Evolutionary conservation across 352 stramenopile species (phyloP).

Genomic region (Pythium dissotocum): DNA sequence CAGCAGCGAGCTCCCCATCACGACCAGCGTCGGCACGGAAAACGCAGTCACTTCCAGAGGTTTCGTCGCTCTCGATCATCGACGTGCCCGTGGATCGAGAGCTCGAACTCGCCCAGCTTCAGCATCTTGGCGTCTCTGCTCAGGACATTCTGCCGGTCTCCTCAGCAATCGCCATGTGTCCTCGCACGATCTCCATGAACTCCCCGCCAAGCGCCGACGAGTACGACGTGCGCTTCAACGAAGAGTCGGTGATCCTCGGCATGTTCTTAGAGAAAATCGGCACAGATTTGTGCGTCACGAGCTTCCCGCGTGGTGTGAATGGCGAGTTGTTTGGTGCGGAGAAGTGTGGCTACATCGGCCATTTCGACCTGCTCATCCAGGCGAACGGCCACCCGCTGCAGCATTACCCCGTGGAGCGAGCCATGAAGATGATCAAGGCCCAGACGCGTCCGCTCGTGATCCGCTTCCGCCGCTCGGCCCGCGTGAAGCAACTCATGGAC

Average conservation of each 20-base stretch:
- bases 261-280: constrained; percentile 84
- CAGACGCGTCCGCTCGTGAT: constrained; percentile 77
- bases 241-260: constrained; percentile 67
- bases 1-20: constrained; percentile 2
- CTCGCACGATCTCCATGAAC: constrained; percentile 78
- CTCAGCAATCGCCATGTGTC: constrained; percentile 75
- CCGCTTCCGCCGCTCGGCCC: constrained; percentile 68
- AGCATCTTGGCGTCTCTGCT: constrained; percentile 47
- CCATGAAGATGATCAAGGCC: constrained; percentile 85
- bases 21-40: constrained; percentile 4
- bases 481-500: constrained; percentile 65
- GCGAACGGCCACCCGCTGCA: constrained; percentile 81
- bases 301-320: constrained; percentile 64
- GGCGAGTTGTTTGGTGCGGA: constrained; percentile 77
- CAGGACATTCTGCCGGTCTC: constrained; percentile 82
- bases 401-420: constrained; percentile 81
- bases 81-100: constrained; percentile 56
- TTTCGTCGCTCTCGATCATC: constrained; percentile 27
- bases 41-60: constrained; percentile 12
- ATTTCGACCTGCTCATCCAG: constrained; percentile 74
- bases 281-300: constrained; percentile 73
- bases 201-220: constrained; percentile 45
- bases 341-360: constrained; percentile 66
- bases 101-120: constrained; percentile 52
- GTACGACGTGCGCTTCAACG: constrained; percentile 79